phyloP scores from a whole-genome alignment of 345 rosid species.

The Populus nigra region DNA sequence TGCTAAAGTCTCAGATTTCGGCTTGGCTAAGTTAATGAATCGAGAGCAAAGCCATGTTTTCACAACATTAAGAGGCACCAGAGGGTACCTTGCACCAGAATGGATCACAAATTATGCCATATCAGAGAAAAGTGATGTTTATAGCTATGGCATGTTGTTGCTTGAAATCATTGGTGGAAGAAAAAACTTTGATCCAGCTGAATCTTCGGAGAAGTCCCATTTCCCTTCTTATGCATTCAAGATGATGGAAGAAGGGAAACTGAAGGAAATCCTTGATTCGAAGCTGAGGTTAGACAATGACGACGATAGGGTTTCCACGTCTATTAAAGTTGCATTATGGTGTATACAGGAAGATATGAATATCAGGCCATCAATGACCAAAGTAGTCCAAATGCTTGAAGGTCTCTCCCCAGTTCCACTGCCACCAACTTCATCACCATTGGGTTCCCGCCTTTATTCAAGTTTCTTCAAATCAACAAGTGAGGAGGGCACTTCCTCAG shows the following conservation, averaged over 20 bases:
- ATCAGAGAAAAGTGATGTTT: conserved; percentile 92
- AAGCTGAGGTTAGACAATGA: conserved; percentile 38
- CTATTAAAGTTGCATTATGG: conserved; percentile 83
- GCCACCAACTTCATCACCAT: conserved; percentile 62
- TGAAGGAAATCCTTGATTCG: conserved; percentile 62
- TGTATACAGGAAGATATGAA: conserved; percentile 90
- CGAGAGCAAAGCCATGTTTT: conserved; percentile 91
- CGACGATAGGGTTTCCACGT: conserved; percentile 48
- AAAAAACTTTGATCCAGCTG: conserved; percentile 60
- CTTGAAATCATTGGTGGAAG: conserved; percentile 88
- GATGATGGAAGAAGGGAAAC: conserved; percentile 88
- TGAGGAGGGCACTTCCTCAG: conserved; percentile 71
- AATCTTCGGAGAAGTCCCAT: conserved; percentile 70
- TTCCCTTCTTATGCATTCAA: conserved; percentile 85
- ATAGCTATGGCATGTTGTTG: conserved; percentile 84
- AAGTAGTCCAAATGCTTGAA: conserved; percentile 95
- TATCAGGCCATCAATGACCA: conserved; percentile 75
- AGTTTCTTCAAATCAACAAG: conserved; percentile 43
- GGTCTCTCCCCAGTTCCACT: conserved; percentile 57
- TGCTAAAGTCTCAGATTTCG: conserved; percentile 94
- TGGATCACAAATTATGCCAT: conserved; percentile 95
- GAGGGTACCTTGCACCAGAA: conserved; percentile 92
- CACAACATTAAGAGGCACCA: conserved; percentile 84
- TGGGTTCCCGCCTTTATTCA: conserved; percentile 58
- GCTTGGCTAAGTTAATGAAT: conserved; percentile 86